Evolutionary conservation across 495 filamentous ascomycete species (phyloP), one percentile per base, ranked within the genome.

Genomic region (Aspergillus nanangensis): DNA sequence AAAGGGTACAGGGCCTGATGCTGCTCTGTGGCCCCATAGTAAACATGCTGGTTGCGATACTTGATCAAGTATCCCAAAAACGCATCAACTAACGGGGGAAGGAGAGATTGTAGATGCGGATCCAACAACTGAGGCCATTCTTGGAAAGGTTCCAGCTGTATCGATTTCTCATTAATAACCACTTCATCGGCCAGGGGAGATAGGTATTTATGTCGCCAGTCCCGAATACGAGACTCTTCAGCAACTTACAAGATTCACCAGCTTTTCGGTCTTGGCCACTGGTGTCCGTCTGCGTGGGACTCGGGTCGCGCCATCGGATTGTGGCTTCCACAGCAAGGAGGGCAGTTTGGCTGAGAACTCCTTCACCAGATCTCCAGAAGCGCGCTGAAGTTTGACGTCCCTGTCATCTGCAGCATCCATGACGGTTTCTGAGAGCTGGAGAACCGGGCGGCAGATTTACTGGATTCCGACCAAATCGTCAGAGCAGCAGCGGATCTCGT

Each of bases 71-170:
- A 87, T 46, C 79, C 78, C 23, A 96, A 67, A 51, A 88, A 92
- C 27, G 84, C 82, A 58, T 80, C 74, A 15, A 87, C 82, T 36
- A 96, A 72, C 7, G 76, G 70, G 24, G 86, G 80, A 31, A 98
- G 63, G 58, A 94, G 79, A 46, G 69, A 71, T 46, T 82, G 78
- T 35, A 99, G 76, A 60, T 93, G 74, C 1, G 90, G 84, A 64
- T 99, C 93, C n/a, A 99, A 79, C 4, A 99, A 79, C 60, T 99
- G 93, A 15, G 93, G 92, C 55, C 88, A 85, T 69, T 96, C 93
- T 74, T 96, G 93, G 58, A 97, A 97, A 27, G 84, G 88, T 48
- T 95, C 90, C 24, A 98, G 75, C 74, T 95, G 64, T 65, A 65
- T 23, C 4, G 44, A 9, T 9, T 29, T 18, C 17, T 32, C 29